Evolutionary conservation across 2,329 filamentous ascomycete genomes (phyloP).

Genomic region (Cladophialophora exuberans): DNA sequence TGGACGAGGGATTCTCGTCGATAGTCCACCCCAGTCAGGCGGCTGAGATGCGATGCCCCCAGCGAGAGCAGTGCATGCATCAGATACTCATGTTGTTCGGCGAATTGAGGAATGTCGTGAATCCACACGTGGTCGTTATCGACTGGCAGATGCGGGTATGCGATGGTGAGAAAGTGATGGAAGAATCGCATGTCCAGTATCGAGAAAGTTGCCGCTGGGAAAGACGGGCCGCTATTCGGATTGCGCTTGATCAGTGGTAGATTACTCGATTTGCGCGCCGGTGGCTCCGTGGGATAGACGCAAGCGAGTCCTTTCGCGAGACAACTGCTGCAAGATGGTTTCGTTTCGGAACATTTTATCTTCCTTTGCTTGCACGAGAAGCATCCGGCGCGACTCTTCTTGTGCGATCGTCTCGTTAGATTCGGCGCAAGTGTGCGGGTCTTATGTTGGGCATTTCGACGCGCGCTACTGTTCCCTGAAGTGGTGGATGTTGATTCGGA

Average conservation of each 20-base stretch:
- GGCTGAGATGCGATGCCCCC: slow-evolving; percentile 62
- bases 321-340: slow-evolving; percentile 44
- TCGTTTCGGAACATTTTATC: slow-evolving; percentile 51
- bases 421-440: slow-evolving; percentile 33
- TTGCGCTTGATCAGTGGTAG: slow-evolving; percentile 27
- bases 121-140: slow-evolving; percentile 70
- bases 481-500: slow-evolving; percentile 18
- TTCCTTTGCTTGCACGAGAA: slow-evolving; percentile 47
- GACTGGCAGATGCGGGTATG: slow-evolving; percentile 66
- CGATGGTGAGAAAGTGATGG: slow-evolving; percentile 55
- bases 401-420: slow-evolving; percentile 39
- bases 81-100: slow-evolving; percentile 69
- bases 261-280: slow-evolving; percentile 21
- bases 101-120: slow-evolving; percentile 67
- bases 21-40: slow-evolving; percentile 54
- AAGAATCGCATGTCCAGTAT: slow-evolving; percentile 56
- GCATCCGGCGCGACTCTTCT: slow-evolving; percentile 47
- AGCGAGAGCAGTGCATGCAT: slow-evolving; percentile 73
- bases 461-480: slow-evolving; percentile 1
- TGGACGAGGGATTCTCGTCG: slow-evolving; percentile 64
- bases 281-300: slow-evolving; percentile 34
- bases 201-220: slow-evolving; percentile 40
- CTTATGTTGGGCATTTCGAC: slow-evolving; percentile 14
- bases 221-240: slow-evolving; percentile 29
- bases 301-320: slow-evolving; percentile 39